Evolutionary conservation across 306 rosid genomes (phyloP), one percentile per base, ranked within the genome.

Genomic region (Psophocarpus tetragonolobus): DNA sequence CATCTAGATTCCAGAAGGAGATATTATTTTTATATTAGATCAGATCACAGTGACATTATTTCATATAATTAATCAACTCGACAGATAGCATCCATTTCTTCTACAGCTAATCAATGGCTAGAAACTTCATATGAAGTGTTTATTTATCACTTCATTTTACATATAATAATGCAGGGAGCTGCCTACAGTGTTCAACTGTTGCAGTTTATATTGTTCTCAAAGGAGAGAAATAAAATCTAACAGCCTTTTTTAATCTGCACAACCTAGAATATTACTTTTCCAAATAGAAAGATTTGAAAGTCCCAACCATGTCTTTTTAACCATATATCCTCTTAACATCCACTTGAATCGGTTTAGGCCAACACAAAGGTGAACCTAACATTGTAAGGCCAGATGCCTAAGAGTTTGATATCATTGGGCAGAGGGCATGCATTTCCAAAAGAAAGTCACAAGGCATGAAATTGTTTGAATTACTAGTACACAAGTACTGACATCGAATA

Each of bases 71-170:
- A 42, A 80, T 29, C 14, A 64, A 24, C 8, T 14, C 4, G 50
- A 13, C 61, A 41, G 39, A 38, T 17, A 54, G 36, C 30, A 47
- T n/a, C 29, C 32, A 56, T 33, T 81, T 45, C 14, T 68, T 36
- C 18, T 35, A 8, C 41, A 26, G 60, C 44, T 48, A 51, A 39
- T 53, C 11, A 33, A 29, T 18, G 61, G 70, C 10, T 50, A n/a
- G 47, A 64, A 61, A 71, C 62, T 77, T 29, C 32, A 24, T 51
- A 48, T 6, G 44, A 53, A 61, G 73, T 41, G 8, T n/a, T 71
- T 9, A 61, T n/a, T 71, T 14, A 61, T 36, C 50, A 70, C 63
- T 71, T 35, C 57, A 61, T 60, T 58, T 58, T 14, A 57, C 20
- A 60, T 58, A 36, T 29, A 69, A 69, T 30, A 45, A 56, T 21